Conservation (phyloP, 768 basidiomycete species). For the Ramaria rubella region DNA sequence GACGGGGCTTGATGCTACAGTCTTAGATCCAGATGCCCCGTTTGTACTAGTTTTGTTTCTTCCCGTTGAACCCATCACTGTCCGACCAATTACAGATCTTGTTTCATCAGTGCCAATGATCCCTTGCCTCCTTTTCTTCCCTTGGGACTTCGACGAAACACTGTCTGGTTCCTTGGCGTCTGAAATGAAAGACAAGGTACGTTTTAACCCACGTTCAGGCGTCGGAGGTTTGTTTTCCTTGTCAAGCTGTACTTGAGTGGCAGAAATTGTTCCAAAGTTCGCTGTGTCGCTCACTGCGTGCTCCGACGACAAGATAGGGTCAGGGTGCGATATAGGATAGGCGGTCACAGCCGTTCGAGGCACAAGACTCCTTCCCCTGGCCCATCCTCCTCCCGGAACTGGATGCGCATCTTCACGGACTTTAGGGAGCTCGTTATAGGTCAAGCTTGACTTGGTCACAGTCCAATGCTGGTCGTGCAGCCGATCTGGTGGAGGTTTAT, state of each 20-base stretch:
- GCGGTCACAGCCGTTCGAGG: background rate
- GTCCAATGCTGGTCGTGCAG: constrained; percentile 1
- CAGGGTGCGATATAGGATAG: background rate
- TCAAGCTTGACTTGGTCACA: background rate
- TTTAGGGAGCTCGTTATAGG: background rate
- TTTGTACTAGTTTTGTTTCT: background rate
- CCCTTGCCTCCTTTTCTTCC: constrained; percentile 2
- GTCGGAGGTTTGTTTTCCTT: constrained; percentile 9
- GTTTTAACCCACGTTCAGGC: constrained; percentile 2
- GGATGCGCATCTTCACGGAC: constrained; percentile 11
- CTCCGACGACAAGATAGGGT: background rate
- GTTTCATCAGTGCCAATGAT: background rate
- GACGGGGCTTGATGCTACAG: constrained; percentile 5
- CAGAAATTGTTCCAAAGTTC: background rate
- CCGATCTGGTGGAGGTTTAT: background rate
- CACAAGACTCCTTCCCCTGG: constrained; percentile 6
- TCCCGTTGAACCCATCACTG: background rate
- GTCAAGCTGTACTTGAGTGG: background rate
- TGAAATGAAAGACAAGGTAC: background rate
- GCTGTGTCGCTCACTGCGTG: background rate
- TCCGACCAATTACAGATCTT: background rate
- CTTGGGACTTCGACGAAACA: background rate
- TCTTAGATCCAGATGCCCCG: background rate
- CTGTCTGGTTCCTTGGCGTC: background rate
- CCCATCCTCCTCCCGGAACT: constrained; percentile 10